phyloP scores from a whole-genome alignment of 1,284 basidiomycete species.

The Dichomitus squalens region DNA sequence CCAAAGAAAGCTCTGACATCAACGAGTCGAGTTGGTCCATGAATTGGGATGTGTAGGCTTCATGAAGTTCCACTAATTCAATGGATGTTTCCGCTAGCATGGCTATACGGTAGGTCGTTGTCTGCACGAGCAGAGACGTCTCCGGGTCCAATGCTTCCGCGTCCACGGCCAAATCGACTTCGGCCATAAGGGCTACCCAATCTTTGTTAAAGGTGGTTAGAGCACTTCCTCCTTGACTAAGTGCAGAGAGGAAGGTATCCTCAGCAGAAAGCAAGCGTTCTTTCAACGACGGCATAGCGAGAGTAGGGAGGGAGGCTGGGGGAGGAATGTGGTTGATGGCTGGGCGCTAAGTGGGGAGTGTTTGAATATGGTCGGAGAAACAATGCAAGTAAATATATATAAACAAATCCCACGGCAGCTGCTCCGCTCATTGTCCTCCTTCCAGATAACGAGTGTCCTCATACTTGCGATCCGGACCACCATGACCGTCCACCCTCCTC shows the following conservation, averaged over 20 bases:
- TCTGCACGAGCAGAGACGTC: neutral
- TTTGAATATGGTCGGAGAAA: no score
- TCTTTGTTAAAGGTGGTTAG: slow-evolving; percentile 14
- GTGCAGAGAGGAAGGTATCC: slow-evolving; percentile 22
- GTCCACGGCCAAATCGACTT: slow-evolving; percentile 12
- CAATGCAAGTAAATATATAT: no score
- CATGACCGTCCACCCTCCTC: no score
- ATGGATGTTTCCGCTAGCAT: neutral
- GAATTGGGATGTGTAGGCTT: neutral
- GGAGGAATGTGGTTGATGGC: no score
- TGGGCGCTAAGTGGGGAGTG: no score
- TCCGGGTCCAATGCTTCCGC: neutral
- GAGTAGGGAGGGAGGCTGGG: no score
- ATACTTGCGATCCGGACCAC: no score
- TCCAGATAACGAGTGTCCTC: no score
- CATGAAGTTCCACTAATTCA: neutral
- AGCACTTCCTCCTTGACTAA: slow-evolving; percentile 11
- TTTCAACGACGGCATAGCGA: neutral
- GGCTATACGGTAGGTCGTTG: neutral
- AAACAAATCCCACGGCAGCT: no score
- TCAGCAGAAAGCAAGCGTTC: slow-evolving; percentile 22
- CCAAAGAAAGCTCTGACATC: slow-evolving; percentile 4
- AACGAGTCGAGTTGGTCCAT: neutral
- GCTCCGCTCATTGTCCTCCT: no score
- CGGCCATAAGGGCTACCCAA: slow-evolving; percentile 11